These are phyloP conservation scores for Nitzschia sp. DNA, from an alignment of 108 stramenopile genomes.

Conservation along the genomic window DNA sequence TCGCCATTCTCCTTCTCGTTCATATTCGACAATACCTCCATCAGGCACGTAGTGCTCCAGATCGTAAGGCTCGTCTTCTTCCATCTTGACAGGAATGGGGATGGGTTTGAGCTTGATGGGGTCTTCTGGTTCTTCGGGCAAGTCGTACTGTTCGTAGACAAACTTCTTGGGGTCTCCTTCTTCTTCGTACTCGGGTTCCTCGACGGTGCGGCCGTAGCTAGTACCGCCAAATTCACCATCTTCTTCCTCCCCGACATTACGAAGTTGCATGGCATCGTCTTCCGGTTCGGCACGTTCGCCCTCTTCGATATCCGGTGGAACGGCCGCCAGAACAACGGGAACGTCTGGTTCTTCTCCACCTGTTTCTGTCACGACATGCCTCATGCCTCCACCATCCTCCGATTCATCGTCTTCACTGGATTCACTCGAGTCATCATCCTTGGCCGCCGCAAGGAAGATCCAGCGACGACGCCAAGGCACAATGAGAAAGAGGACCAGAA, in stretches of 20 bases:
- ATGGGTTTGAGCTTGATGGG: conserved; percentile 30
- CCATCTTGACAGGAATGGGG: conserved; percentile 12
- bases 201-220: conserved; percentile 23
- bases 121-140: conserved; percentile 21
- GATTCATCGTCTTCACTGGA: conserved; percentile 18
- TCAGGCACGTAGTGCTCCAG: conserved; percentile 43
- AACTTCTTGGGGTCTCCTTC: conserved; percentile 27
- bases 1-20: conserved; percentile 32
- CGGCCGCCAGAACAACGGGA: background rate
- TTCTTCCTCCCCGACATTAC: conserved; percentile 15
- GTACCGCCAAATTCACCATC: conserved; percentile 25
- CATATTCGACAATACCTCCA: conserved; percentile 37
- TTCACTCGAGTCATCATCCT: conserved; percentile 25
- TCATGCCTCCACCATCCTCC: conserved; percentile 8
- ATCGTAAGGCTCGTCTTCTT: conserved; percentile 37
- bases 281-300: conserved; percentile 22
- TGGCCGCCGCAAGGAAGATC: conserved; percentile 27
- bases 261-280: conserved; percentile 20
- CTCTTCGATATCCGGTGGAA: conserved; percentile 7
- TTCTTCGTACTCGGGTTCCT: conserved; percentile 45
- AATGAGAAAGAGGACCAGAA: conserved; percentile 20
- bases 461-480: conserved; percentile 34
- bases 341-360: conserved; percentile 4
- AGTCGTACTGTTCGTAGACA: conserved; percentile 31
- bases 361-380: conserved; percentile 4